These are phyloP conservation scores for Proliferodiscus dingleyae DNA, from an alignment of 2,329 filamentous ascomycete genomes.

Conservation along the genomic window DNA sequence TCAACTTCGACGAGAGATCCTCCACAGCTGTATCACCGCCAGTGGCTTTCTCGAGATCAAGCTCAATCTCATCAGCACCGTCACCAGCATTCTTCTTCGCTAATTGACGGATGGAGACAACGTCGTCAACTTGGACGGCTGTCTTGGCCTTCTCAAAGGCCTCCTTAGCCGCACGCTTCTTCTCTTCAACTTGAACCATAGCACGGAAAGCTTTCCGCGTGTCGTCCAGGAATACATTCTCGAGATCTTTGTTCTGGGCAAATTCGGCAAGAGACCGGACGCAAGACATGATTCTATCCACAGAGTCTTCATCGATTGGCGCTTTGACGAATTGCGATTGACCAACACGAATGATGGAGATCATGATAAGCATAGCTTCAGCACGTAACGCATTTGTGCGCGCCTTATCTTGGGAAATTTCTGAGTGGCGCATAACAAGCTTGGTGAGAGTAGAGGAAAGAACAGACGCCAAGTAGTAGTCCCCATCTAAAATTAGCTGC, in stretches of 20 bases:
- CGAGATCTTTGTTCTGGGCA: conserved; percentile 80
- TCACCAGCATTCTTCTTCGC: conserved; percentile 85
- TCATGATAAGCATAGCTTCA: conserved; percentile 99
- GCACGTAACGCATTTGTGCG: conserved; percentile 91
- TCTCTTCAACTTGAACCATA: conserved; percentile 96
- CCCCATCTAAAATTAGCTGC: conserved; percentile 91
- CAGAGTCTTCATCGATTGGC: conserved; percentile 93
- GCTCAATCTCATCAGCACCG: conserved; percentile 77
- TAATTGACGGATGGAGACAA: conserved; percentile 86
- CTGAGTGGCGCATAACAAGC: conserved; percentile 93
- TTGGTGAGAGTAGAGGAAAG: conserved; percentile 96
- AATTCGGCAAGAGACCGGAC: conserved; percentile 91
- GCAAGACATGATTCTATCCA: conserved; percentile 98
- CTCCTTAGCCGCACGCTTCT: conserved; percentile 93
- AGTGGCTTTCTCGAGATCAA: conserved; percentile 89
- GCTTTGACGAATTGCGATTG: conserved; percentile 99
- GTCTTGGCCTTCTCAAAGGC: conserved; percentile 89
- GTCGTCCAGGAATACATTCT: conserved; percentile 89
- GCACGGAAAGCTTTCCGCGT: conserved; percentile 92
- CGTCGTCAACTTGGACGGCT: conserved; percentile 92
- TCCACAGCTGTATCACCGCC: conserved; percentile 81
- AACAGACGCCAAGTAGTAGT: conserved; percentile 93
- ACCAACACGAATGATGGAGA: conserved; percentile 94
- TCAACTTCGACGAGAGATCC: conserved; percentile 89
- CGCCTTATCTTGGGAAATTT: conserved; percentile 79